Percentiles rank a stretch among this genome's conserved stretches.
Conservation (phyloP, 805 yeast genomes). For the Osmozyma mogii region DNA sequence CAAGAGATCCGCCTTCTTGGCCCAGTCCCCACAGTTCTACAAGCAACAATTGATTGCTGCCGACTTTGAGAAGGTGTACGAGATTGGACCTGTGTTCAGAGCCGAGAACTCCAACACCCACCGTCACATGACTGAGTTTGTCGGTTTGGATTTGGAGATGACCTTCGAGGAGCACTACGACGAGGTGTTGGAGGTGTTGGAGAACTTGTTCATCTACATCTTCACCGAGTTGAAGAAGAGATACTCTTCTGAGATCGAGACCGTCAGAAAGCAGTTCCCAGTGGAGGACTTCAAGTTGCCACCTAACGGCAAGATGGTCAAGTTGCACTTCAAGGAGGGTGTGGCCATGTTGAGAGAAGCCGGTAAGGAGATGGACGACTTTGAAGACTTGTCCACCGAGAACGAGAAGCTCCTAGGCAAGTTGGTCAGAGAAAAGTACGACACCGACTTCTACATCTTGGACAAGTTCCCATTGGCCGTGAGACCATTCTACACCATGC, state of each 20-base stretch:
- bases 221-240: slow-evolving; percentile 77
- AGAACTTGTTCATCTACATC: slow-evolving; percentile 78
- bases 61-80: slow-evolving; percentile 94
- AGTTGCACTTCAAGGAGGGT: slow-evolving; percentile 86
- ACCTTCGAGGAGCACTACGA: slow-evolving; percentile 97
- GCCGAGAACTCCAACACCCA: slow-evolving; percentile 99
- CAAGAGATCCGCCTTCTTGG: slow-evolving; percentile 86
- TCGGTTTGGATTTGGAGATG: slow-evolving; percentile 96
- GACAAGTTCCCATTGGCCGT: slow-evolving; percentile 97
- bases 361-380: slow-evolving; percentile 81
- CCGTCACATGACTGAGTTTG: slow-evolving; percentile 98
- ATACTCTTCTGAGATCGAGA: slow-evolving; percentile 75
- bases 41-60: slow-evolving; percentile 98
- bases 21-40: slow-evolving; percentile 97
- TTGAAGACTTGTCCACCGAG: slow-evolving; percentile 87
- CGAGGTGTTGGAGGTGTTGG: slow-evolving; percentile 62
- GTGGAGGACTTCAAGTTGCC: slow-evolving; percentile 97
- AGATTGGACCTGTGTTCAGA: slow-evolving; percentile 96
- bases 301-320: slow-evolving; percentile 87
- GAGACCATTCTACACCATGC: slow-evolving; percentile 99
- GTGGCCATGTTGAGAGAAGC: slow-evolving; percentile 75
- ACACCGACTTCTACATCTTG: slow-evolving; percentile 95
- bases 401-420: slow-evolving; percentile 91
- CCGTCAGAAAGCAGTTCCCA: slow-evolving; percentile 91
- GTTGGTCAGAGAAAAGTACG: slow-evolving; percentile 85